A percentile compares a stretch with the other conserved stretches of the same genome.
phyloP scores from a whole-genome alignment of 352 stramenopile species.

The Albugo laibachii region DNA sequence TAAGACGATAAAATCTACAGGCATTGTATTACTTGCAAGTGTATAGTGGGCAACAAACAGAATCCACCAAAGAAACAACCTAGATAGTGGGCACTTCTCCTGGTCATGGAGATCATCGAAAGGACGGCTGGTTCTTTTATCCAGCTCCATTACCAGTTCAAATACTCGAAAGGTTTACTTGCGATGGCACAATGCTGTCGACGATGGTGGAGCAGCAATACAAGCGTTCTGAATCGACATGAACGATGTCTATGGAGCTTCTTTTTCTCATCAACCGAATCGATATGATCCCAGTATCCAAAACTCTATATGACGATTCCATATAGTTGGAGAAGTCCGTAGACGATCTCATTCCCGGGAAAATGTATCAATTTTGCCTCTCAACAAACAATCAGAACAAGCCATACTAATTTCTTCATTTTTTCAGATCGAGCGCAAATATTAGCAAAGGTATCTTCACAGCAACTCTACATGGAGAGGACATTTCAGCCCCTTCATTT shows the following conservation, averaged over 20 bases:
- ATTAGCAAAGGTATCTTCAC: slow-evolving; percentile 8
- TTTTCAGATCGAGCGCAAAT: slow-evolving; percentile 25
- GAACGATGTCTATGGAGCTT: slow-evolving; percentile 1
- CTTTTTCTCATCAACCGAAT: background rate
- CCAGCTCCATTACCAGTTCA: slow-evolving; percentile 10
- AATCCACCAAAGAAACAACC: too few relatives aligned
- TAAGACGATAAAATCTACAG: too few relatives aligned
- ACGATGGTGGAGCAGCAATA: slow-evolving; percentile 32
- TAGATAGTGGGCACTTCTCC: too few relatives aligned
- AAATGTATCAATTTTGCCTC: slow-evolving; percentile 28
- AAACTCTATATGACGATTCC: background rate
- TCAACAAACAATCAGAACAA: slow-evolving; percentile 51
- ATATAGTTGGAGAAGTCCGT: slow-evolving; percentile 16
- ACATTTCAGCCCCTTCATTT: slow-evolving; percentile 46
- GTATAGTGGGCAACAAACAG: too few relatives aligned
- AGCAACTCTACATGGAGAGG: slow-evolving; percentile 22
- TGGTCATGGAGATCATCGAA: too few relatives aligned
- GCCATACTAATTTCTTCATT: too few relatives aligned
- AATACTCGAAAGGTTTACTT: slow-evolving; percentile 18
- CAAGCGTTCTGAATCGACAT: slow-evolving; percentile 19
- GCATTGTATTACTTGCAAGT: too few relatives aligned
- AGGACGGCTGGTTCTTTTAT: too few relatives aligned
- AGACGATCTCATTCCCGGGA: slow-evolving; percentile 24
- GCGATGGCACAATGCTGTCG: slow-evolving; percentile 27
- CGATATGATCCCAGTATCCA: background rate